phyloP scores from a whole-genome alignment of 345 rosid species.

The Aquilaria malaccensis region DNA sequence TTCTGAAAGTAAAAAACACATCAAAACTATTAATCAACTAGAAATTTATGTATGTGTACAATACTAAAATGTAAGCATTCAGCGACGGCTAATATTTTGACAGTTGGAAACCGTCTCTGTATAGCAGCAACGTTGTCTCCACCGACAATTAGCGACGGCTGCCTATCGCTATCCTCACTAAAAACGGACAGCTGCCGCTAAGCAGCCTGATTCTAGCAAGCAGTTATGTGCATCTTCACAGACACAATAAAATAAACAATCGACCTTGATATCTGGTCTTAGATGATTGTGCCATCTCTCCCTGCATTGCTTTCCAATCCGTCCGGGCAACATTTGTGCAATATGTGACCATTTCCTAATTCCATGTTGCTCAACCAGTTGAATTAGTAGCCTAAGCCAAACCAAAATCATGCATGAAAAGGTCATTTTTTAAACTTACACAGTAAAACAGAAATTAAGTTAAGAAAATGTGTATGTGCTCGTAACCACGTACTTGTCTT shows the following conservation, averaged over 20 bases:
- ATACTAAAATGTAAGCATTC: no score
- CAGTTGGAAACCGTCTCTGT: no score
- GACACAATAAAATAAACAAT: not conserved
- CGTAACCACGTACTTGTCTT: slow-evolving; percentile 54
- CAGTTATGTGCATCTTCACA: not conserved
- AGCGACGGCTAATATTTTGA: no score
- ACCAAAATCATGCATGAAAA: no score
- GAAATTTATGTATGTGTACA: not conserved
- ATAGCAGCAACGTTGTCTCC: no score
- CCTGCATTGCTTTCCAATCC: slow-evolving; percentile 93
- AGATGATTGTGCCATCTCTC: slow-evolving; percentile 99
- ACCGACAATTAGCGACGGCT: no score
- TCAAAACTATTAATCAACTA: not conserved
- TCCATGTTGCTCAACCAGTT: slow-evolving; percentile 60
- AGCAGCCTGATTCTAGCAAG: no score
- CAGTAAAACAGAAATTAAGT: no score
- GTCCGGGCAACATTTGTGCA: slow-evolving; percentile 72
- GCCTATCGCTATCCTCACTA: no score
- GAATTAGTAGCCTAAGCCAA: slow-evolving; percentile 38
- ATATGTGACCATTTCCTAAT: slow-evolving; percentile 80
- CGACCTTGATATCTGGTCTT: slow-evolving; percentile 83
- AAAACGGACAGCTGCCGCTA: not conserved
- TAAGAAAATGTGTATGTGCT: not conserved
- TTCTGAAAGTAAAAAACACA: slow-evolving; percentile 32
- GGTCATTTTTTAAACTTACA: no score